phyloP scores from a whole-genome alignment of 805 yeast genomes.

The Pichia kluyveri region DNA sequence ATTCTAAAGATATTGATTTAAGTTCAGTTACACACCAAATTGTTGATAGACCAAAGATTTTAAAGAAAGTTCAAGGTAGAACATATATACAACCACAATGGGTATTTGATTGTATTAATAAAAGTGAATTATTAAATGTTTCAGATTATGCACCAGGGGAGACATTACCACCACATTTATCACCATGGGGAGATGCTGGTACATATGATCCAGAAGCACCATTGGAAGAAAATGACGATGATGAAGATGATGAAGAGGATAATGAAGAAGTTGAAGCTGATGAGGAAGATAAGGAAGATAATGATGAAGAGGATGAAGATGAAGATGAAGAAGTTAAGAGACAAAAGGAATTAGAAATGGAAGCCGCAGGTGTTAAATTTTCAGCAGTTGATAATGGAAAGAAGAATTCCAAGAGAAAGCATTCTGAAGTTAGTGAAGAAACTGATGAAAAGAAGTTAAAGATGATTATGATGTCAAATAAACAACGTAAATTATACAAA shows the following conservation, averaged over 20 bases:
- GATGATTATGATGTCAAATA: constrained; percentile 96
- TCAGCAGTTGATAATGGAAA: constrained; percentile 38
- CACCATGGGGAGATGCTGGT: constrained; percentile 98
- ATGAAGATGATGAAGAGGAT: constrained; percentile 33
- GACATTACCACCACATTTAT: constrained; percentile 88
- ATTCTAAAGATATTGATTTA: constrained; percentile 46
- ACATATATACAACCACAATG: constrained; percentile 97
- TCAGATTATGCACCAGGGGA: constrained; percentile 89
- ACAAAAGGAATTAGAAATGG: constrained; percentile 81
- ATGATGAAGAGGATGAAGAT: constrained; percentile 39
- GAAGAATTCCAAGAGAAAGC: constrained; percentile 26
- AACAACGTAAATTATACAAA: constrained; percentile 87
- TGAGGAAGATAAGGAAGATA: constrained; percentile 46
- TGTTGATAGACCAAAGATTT: constrained; percentile 80
- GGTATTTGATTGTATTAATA: constrained; percentile 88
- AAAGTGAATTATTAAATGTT: constrained; percentile 64
- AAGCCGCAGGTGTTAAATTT: constrained; percentile 78
- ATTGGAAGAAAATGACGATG: constrained; percentile 31
- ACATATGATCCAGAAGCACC: constrained; percentile 75
- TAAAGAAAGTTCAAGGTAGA: constrained; percentile 77
- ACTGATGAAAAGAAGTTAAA: constrained; percentile 81
- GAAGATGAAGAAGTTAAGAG: constrained; percentile 43
- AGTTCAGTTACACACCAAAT: constrained; percentile 83
- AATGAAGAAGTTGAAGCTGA: constrained; percentile 43
- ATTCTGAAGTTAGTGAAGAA: constrained; percentile 34